Percentiles rank a stretch among this genome's conserved stretches.
phyloP scores from a whole-genome alignment of 169 alveolate species.

The Blepharisma undulans region DNA sequence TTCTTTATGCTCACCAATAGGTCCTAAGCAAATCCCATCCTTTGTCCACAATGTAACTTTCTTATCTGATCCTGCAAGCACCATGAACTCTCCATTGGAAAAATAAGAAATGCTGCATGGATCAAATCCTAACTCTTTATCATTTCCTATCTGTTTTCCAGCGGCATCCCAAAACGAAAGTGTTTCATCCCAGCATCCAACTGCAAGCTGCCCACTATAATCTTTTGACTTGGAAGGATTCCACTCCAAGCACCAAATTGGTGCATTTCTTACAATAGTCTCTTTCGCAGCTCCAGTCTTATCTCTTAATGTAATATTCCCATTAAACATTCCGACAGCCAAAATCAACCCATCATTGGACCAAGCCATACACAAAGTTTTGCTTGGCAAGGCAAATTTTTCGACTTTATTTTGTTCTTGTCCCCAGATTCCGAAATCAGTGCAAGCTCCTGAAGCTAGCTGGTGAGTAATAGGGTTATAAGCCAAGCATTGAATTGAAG shows the following conservation, averaged over 20 bases:
- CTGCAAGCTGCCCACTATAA: slow-evolving; percentile 75
- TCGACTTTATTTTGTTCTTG: slow-evolving; percentile 73
- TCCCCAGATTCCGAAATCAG: slow-evolving; percentile 85
- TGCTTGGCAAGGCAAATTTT: slow-evolving; percentile 64
- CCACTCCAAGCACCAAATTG: slow-evolving; percentile 88
- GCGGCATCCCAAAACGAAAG: slow-evolving; percentile 73
- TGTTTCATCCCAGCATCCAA: slow-evolving; percentile 89
- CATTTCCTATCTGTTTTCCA: slow-evolving; percentile 61
- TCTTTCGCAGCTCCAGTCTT: slow-evolving; percentile 66
- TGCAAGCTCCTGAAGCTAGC: slow-evolving; percentile 75
- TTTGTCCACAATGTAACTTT: slow-evolving; percentile 85
- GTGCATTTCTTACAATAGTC: slow-evolving; percentile 61
- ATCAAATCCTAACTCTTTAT: slow-evolving; percentile 78
- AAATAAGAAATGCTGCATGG: slow-evolving; percentile 77
- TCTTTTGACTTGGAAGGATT: slow-evolving; percentile 75
- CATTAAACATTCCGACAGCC: slow-evolving; percentile 82
- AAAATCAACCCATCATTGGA: slow-evolving; percentile 82
- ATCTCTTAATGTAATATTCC: slow-evolving; percentile 74
- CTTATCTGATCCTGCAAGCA: slow-evolving; percentile 85
- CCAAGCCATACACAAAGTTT: slow-evolving; percentile 79
- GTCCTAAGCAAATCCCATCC: slow-evolving; percentile 87
- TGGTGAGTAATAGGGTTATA: slow-evolving; percentile 81
- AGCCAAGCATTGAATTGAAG: slow-evolving; percentile 76
- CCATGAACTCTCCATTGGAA: slow-evolving; percentile 85
- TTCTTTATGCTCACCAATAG: slow-evolving; percentile 73